Base-by-base conservation (phyloP, 441 rosid species). In the Adansonia grandidieri region DNA sequence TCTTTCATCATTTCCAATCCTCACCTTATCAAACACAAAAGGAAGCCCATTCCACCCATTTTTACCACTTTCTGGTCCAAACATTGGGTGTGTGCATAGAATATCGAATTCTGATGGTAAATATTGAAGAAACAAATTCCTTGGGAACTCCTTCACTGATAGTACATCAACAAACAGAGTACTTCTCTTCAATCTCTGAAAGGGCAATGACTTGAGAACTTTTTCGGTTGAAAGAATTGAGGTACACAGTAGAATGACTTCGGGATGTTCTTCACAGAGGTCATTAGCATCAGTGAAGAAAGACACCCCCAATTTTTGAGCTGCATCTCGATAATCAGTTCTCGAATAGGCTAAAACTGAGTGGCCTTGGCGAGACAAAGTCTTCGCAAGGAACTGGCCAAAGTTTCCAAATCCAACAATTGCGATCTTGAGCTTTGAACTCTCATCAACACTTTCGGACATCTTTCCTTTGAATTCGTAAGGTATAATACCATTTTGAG, bases 131-230 rank as follows among this genome's bases (percentile, higher is more conserved):
- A 90, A 89, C 71, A 86, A 74, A 63, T 80, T 89, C 86, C 82
- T 86, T 6, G 97, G 93, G 78, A 92, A 92, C 84, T 90, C 93
- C 80, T 92, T 90, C 15, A 92, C 97, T 8, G 92, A 90, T 7
- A 92, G 90, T 15, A 92, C 97, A 80, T 92, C 97, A 71, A 92
- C 96, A 54, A 90, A 90, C 44, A 92, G 89, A 0, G 97, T 92
- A 75, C 89, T 89, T 79, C 93, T 90, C 86, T 84, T 90, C 75
- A 92, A 80, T 84, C 96, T 88, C 78, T 89, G 93, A 82, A 84
- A 32, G 3, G 91, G 91, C 80, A 91, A 81, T 3, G 91, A 88
- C 84, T 77, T 83, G 74, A 92, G 84, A 75, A 92, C 94, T 71
- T 81, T 87, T 78, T 88, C 89, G 9, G 94, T 86, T 1, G 94